Evolutionary conservation across 2,329 filamentous ascomycete species (phyloP), one percentile per base, ranked within the genome.

Genomic region (Cercospora sp.): DNA sequence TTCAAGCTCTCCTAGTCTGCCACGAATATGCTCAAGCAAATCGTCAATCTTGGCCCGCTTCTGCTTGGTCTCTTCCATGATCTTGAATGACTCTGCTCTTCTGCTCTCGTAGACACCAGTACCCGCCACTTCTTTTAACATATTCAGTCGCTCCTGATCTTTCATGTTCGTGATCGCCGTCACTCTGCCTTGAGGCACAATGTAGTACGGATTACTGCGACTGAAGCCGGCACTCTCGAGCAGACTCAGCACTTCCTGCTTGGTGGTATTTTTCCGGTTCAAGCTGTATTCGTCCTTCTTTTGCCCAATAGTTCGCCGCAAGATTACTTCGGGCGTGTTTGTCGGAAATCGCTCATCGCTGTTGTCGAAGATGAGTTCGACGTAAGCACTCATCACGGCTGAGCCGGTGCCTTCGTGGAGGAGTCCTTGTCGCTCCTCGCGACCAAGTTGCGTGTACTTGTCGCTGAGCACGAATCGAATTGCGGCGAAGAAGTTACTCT

Each of bases 211-310:
- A 79, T 99, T 99, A 66, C 94, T 97, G 73, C 93, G 89, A 69
- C 94, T 98, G 80, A 99, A 98, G 20, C 95, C 95, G 13, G 95
- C 95, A 7, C 93, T 96, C 79, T 99, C 95, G 51, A 99, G 87
- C 42, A 99, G 86, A 79, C 97, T 97, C 85, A 96, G 91, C 68
- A 99, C 94, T 78, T 99, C 95, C 70, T 89, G 87, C 79, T 97
- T 97, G 42, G 94, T 97, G 36, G 94, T 92, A 73, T 97, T 97
- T 83, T 97, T 99, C 78, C 94, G 92, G 80, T 99, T 95, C 31
- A 99, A 88, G 1, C 94, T 97, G 79, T 98, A 99, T 83, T 99
- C 95, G 79, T 99, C 95, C 82, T 99, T 99, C 82, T 99, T 98
- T 71, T 94, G 85, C 63, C 94, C 95, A 79, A 99, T 99, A 0